Conservation (phyloP, 2,329 filamentous ascomycete genomes). For the Cercospora sp. region DNA sequence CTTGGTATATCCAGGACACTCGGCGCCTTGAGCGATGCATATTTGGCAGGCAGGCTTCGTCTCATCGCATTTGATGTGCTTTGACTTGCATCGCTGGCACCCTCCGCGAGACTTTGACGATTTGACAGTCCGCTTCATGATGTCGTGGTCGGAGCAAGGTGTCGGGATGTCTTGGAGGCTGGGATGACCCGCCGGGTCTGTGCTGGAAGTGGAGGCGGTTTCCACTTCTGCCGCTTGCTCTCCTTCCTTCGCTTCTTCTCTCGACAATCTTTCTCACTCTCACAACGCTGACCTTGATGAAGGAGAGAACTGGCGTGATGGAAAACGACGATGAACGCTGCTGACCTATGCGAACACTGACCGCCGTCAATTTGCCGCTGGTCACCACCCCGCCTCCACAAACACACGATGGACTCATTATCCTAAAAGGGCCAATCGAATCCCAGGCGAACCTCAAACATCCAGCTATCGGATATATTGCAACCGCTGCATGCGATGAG, state of each 20-base stretch:
- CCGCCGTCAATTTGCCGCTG: conserved; percentile 5
- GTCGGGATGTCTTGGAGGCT: neutral
- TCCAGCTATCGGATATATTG: neutral
- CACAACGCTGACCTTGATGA: neutral
- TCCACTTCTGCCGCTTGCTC: conserved; percentile 3
- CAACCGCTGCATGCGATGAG: conserved; percentile 5
- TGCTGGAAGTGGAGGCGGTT: conserved; percentile 4
- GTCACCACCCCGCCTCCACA: conserved; percentile 1
- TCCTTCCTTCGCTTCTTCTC: neutral
- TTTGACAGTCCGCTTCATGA: conserved; percentile 21
- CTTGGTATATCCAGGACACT: conserved; percentile 51
- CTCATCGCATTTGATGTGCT: conserved; percentile 47
- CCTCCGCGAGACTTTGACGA: conserved; percentile 36
- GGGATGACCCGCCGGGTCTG: neutral
- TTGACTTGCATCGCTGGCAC: conserved; percentile 35
- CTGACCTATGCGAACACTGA: neutral
- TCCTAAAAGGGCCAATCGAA: conserved; percentile 9
- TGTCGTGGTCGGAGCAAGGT: neutral
- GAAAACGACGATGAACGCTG: neutral
- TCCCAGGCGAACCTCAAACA: neutral
- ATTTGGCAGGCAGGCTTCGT: conserved; percentile 44
- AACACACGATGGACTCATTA: conserved; percentile 6
- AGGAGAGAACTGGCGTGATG: neutral
- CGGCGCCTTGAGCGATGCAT: conserved; percentile 46
- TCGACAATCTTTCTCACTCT: neutral